phyloP scores from a whole-genome alignment of 306 rosid species.

The Ormosia semicastrata region DNA sequence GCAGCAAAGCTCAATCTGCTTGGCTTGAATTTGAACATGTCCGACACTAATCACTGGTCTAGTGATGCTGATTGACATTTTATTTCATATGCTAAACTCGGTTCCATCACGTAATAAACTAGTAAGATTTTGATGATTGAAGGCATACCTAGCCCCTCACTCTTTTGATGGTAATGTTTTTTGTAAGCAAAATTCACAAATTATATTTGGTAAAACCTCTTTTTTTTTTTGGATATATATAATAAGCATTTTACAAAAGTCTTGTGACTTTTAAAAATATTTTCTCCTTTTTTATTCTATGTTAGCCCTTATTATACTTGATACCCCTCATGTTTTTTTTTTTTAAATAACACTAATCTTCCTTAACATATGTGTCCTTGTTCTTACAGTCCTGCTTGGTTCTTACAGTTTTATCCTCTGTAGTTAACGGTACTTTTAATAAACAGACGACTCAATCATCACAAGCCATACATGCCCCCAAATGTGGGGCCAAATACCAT shows the following conservation, averaged over 20 bases:
- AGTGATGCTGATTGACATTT: neutral
- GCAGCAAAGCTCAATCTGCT: neutral
- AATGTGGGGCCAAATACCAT: too few species aligned
- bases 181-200: neutral
- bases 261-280: too few species aligned
- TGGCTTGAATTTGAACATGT: neutral
- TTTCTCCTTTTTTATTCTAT: too few species aligned
- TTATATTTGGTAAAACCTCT: neutral
- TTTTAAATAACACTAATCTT: too few species aligned
- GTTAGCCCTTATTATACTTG: too few species aligned
- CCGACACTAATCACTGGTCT: neutral
- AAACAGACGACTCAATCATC: too few species aligned
- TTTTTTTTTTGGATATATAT: neutral
- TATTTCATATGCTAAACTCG: neutral
- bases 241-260: neutral
- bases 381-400: too few species aligned
- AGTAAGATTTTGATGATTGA: slow-evolving; percentile 10
- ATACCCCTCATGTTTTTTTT: too few species aligned
- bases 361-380: too few species aligned
- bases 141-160: neutral
- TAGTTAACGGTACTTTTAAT: too few species aligned
- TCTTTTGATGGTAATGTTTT: neutral
- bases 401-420: too few species aligned
- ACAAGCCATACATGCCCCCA: too few species aligned
- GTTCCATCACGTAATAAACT: slow-evolving; percentile 17